A percentile compares a stretch with the other conserved stretches of the same genome.
Evolutionary conservation across 2,329 filamentous ascomycete genomes (phyloP).

Genomic region (Calonectria pseudoreteaudii): DNA sequence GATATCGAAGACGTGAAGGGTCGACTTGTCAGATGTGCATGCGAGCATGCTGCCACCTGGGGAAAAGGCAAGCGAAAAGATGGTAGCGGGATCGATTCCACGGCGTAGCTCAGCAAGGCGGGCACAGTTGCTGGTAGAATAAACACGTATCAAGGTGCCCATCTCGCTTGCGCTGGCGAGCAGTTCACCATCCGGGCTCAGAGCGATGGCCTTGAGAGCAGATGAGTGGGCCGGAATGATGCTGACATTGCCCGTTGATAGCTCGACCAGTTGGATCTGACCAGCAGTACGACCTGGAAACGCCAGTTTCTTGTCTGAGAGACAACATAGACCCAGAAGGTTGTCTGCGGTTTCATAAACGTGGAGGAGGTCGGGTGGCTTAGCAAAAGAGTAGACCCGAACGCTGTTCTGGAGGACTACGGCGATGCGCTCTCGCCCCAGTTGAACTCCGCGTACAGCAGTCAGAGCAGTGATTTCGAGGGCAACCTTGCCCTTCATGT

Average conservation of each 20-base stretch:
- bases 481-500: constrained; percentile 77
- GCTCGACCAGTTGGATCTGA: constrained; percentile 88
- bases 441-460: constrained; percentile 81
- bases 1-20: constrained; percentile 92
- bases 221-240: constrained; percentile 93
- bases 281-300: constrained; percentile 90
- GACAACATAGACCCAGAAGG: constrained; percentile 80
- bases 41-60: constrained; percentile 84
- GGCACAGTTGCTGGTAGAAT: constrained; percentile 82
- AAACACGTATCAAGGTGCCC: constrained; percentile 90
- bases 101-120: constrained; percentile 87
- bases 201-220: constrained; percentile 79
- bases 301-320: constrained; percentile 79
- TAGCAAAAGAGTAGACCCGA: constrained; percentile 83
- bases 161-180: constrained; percentile 92
- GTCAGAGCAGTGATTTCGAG: constrained; percentile 86
- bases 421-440: constrained; percentile 81
- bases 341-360: constrained; percentile 91
- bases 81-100: constrained; percentile 87
- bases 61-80: constrained; percentile 90
- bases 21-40: constrained; percentile 96
- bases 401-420: constrained; percentile 86
- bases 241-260: constrained; percentile 83
- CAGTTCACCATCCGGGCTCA: constrained; percentile 84
- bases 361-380: constrained; percentile 75